Base-by-base conservation (phyloP, 148 eudicot genomes). In the Diospyros kaki region DNA sequence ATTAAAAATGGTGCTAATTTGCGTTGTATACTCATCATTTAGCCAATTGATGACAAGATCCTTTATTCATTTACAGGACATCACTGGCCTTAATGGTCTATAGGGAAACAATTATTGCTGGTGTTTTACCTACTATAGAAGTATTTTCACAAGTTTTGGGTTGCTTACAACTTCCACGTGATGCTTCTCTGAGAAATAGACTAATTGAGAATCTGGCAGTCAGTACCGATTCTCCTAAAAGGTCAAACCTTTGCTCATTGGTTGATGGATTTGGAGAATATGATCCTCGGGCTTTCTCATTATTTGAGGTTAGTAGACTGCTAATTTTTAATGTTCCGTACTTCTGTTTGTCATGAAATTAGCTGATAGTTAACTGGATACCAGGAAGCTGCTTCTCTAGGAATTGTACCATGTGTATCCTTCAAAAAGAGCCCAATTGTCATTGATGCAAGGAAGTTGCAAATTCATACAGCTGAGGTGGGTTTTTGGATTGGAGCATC, bases 251-350 rank as follows among this genome's bases (percentile, higher is more conserved):
- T 51, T 86, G 77, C 50, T 79, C 98, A 38, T 71, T 92, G 82
- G 75, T 95, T 74, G 90, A 90, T 83, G 97, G 98, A 71, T 95
- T 95, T 87, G 98, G 94, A 64, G 97, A 92, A 83, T 95, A 95
- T 76, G 98, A 95, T 76, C 87, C 93, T 14, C 97, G 96, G 72
- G 94, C 97, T 77, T 86, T 92, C 79, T 92, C 97, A 51, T 78
- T 95, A 63, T 90, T 90, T 55, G 96, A 95, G 98, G 98, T 95
- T 42, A 79, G 88, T 74, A 66, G 45, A 42, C 50, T 68, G n/a
- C 14, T 68, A 46, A 39, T 43, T 12, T 38, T 15, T 5, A 54
- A 3, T 53, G 39, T 63, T 41, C 64, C 44, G 4, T 46, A 38
- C 65, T 58, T 12, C 11, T 40, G 14, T 17, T 61, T 60, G 61